Evolutionary conservation across 805 yeast genomes (phyloP).

Genomic region (Wickerhamomyces bovis): DNA sequence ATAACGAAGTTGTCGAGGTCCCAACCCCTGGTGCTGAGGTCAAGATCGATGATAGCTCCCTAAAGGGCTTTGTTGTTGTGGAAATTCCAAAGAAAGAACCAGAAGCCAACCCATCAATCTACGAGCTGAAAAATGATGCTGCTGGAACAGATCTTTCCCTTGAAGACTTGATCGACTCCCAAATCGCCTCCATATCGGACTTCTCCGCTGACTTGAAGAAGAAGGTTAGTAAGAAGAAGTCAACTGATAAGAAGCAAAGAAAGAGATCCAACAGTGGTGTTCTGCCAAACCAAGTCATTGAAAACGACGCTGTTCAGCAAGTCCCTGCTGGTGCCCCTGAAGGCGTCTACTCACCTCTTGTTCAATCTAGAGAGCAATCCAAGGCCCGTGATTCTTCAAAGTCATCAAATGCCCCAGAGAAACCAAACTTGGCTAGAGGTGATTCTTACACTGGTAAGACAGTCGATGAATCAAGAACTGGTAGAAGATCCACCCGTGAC

Average conservation of each 20-base stretch:
- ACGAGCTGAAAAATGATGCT: constrained; percentile 16
- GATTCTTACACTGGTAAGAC: constrained; percentile 56
- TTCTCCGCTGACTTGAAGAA: constrained; percentile 17
- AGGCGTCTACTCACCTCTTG: constrained; percentile 31
- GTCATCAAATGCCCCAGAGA: constrained; percentile 8
- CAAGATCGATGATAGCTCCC: constrained; percentile 12
- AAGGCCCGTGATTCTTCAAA: constrained; percentile 5
- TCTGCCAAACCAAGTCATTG: constrained; percentile 31
- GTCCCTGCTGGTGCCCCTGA: constrained; percentile 43
- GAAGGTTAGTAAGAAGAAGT: constrained; percentile 7
- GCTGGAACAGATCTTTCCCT: constrained; percentile 15
- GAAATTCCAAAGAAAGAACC: constrained; percentile 11
- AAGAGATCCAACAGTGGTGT: neutral
- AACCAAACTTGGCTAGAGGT: constrained; percentile 71
- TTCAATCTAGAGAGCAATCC: constrained; percentile 25
- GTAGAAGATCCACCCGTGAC: constrained; percentile 22
- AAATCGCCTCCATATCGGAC: constrained; percentile 24
- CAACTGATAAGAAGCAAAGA: neutral
- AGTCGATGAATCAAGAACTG: constrained; percentile 33
- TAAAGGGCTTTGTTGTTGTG: constrained; percentile 20
- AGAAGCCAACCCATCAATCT: constrained; percentile 12
- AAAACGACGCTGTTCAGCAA: constrained; percentile 31
- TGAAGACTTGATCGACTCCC: constrained; percentile 26
- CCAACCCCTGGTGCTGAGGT: constrained; percentile 3
- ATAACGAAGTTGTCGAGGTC: neutral